Percentiles rank a stretch among this genome's conserved stretches.
Conservation (phyloP, 2,329 filamentous ascomycete genomes). For the Madurella mycetomatis region DNA sequence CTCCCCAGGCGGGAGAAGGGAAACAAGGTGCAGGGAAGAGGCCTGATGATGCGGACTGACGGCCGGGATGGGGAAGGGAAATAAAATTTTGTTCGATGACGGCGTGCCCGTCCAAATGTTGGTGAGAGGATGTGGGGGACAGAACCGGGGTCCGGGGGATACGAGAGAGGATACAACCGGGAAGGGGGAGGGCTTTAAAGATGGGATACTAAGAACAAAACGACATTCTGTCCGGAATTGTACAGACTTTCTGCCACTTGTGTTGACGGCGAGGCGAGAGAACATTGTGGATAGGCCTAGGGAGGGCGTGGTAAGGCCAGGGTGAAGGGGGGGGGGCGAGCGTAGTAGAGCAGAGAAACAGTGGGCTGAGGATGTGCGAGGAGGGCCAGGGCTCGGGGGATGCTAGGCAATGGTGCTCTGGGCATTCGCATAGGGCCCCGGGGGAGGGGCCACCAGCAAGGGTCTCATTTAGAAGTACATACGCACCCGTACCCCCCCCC, state of each 20-base stretch:
- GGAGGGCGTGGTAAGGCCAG: slow-evolving; percentile 1
- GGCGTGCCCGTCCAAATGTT: slow-evolving; percentile 15
- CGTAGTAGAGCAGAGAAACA: slow-evolving; percentile 20
- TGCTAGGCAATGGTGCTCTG: slow-evolving; percentile 10
- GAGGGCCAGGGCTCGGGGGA: slow-evolving; percentile 20
- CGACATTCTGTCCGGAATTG: slow-evolving; percentile 11
- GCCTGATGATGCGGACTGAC: slow-evolving; percentile 20
- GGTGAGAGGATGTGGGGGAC: slow-evolving; percentile 21
- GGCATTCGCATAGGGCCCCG: slow-evolving; percentile 16
- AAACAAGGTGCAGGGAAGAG: slow-evolving; percentile 20
- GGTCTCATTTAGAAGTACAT: slow-evolving; percentile 6
- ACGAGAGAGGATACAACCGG: slow-evolving; percentile 13
- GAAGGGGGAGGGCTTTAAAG: slow-evolving; percentile 18
- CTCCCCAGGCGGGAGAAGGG: slow-evolving; percentile 30
- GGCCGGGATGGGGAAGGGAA: slow-evolving; percentile 13
- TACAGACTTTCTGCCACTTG: slow-evolving; percentile 19
- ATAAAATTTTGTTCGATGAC: slow-evolving; percentile 19
- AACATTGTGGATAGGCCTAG: slow-evolving; percentile 6
- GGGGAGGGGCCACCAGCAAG: slow-evolving; percentile 18
- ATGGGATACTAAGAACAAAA: slow-evolving; percentile 17
- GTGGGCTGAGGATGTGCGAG: slow-evolving; percentile 20
- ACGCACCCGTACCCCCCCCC: slow-evolving; percentile 11
- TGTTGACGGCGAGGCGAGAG: slow-evolving; percentile 15
- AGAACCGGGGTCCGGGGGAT: slow-evolving; percentile 19
- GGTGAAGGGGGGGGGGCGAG: slow-evolving; percentile 11